A percentile compares a stretch with the other conserved stretches of the same genome.
Conservation (phyloP, 1,284 basidiomycete species). For the Tilletia caries region DNA sequence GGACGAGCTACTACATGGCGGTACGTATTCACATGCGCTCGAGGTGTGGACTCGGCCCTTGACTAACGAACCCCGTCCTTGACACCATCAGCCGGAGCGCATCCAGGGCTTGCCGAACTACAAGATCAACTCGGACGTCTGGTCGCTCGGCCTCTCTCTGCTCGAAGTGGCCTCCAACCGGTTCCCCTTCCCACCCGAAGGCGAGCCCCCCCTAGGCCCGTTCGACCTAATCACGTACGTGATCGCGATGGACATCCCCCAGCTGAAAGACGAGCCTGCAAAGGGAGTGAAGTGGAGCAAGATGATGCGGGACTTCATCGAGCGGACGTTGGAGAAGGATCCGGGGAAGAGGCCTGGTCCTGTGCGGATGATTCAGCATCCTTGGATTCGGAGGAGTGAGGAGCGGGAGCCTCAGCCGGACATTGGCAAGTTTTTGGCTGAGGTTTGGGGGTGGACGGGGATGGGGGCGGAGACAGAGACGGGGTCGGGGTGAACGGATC, state of each 20-base stretch:
- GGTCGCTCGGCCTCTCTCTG: constrained; percentile 90
- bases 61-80: too few relatives aligned
- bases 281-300: constrained; percentile 68
- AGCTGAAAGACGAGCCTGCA: constrained; percentile 63
- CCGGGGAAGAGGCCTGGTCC: constrained; percentile 72
- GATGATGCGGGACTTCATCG: constrained; percentile 89
- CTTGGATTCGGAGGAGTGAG: constrained; percentile 77
- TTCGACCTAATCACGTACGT: constrained; percentile 93
- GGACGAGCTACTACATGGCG: constrained; percentile 96
- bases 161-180: constrained; percentile 90
- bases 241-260: constrained; percentile 76
- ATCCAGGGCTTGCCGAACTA: constrained; percentile 78
- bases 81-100: constrained; percentile 87
- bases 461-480: neutral
- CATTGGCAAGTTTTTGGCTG: constrained; percentile 69
- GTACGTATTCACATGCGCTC: constrained; percentile 62
- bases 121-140: constrained; percentile 93
- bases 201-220: constrained; percentile 64
- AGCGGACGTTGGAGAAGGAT: constrained; percentile 67
- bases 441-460: constrained; percentile 75
- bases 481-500: neutral
- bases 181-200: constrained; percentile 89
- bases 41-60: neutral
- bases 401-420: constrained; percentile 66
- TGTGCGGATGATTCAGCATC: constrained; percentile 76